Conservation (phyloP, 2,329 filamentous ascomycete species). For the Helminthosporium solani region DNA sequence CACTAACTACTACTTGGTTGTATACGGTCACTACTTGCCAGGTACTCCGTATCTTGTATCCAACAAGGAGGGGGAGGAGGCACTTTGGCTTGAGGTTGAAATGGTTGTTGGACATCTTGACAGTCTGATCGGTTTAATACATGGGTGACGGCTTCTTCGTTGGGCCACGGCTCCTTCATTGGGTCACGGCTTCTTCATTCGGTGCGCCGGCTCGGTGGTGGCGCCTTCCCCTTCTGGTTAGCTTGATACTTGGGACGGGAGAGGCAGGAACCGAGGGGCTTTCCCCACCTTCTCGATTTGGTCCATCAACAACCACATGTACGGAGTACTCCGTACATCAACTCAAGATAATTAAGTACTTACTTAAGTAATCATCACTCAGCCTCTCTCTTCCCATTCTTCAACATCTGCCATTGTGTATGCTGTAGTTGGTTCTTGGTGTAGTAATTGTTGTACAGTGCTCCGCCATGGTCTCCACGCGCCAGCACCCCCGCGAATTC, state of each 20-base stretch:
- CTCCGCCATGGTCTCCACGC: slow-evolving; percentile 42
- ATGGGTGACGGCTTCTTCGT: not conserved
- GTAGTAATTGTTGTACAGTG: not conserved
- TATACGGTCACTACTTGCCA: too few relatives aligned
- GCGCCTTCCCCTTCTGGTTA: slow-evolving; percentile 1
- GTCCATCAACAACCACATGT: not conserved
- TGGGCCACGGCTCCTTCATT: too few relatives aligned
- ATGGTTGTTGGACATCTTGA: too few relatives aligned
- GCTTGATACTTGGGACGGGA: not conserved
- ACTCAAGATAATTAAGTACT: too few relatives aligned
- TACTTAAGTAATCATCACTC: not conserved
- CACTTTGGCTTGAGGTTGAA: too few relatives aligned
- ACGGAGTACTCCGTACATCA: not conserved
- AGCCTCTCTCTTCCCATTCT: not conserved
- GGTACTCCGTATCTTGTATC: too few relatives aligned
- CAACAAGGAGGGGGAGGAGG: too few relatives aligned
- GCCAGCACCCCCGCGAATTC: slow-evolving; percentile 41
- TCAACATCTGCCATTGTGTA: not conserved
- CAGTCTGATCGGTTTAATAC: too few relatives aligned
- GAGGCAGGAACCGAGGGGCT: not conserved
- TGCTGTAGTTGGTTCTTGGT: too few relatives aligned
- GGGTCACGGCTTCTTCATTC: not conserved
- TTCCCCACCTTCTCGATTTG: slow-evolving; percentile 6
- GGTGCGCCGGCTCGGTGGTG: too few relatives aligned
- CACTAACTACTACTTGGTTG: too few relatives aligned